Evolutionary conservation across 768 basidiomycete genomes (phyloP).

Genomic region (Boletus patriciae): DNA sequence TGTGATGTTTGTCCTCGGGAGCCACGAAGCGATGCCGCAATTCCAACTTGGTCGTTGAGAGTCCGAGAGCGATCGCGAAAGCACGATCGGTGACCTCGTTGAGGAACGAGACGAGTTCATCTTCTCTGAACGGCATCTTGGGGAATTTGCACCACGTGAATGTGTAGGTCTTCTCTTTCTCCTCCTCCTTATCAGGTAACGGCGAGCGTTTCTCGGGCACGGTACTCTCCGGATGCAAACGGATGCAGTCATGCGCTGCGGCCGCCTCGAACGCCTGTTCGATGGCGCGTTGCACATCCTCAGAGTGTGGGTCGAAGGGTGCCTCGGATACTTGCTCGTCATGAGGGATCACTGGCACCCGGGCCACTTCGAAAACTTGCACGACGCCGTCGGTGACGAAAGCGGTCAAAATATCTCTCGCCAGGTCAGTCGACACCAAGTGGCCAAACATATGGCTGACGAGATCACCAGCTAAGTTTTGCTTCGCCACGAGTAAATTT

Average conservation of each 20-base stretch:
- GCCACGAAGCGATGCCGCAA: background rate
- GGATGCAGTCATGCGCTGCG: background rate
- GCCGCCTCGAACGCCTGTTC: background rate
- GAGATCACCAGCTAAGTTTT: background rate
- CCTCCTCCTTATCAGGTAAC: background rate
- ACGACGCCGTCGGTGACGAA: background rate
- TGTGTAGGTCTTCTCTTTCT: background rate
- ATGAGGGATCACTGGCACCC: too few species aligned
- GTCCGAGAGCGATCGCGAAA: background rate
- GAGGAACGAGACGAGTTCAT: conserved; percentile 4
- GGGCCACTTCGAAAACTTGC: background rate
- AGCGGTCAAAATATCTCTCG: background rate
- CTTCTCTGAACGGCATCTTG: background rate
- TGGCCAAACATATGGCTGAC: conserved; percentile 11
- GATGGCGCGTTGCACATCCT: background rate
- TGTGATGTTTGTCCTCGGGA: background rate
- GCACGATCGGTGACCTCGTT: conserved; percentile 8
- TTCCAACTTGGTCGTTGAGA: background rate
- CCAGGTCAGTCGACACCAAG: background rate
- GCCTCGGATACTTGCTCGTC: background rate
- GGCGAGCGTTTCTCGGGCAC: background rate
- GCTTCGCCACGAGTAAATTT: background rate
- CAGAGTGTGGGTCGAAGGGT: background rate
- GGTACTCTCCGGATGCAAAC: background rate
- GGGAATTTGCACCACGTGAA: conserved; percentile 6